These are phyloP conservation scores for Phlyctochytrium bullatum DNA, from an alignment of 192 early-diverging fungal genomes.

Conservation along the genomic window DNA sequence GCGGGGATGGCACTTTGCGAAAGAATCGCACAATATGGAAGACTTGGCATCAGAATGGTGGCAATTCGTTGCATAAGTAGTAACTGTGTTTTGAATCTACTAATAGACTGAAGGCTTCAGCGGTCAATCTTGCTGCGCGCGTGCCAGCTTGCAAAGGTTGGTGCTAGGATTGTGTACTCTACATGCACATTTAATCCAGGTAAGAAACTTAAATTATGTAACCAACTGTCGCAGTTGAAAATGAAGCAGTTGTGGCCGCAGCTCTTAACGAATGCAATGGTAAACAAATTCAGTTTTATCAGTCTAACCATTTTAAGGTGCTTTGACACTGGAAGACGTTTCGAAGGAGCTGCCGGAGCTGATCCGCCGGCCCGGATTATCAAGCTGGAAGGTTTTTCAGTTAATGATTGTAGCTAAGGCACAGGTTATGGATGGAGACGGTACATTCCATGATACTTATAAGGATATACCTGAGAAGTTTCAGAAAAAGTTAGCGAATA, in stretches of 20 bases:
- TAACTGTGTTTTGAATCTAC: background rate
- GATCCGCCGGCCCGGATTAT: constrained; percentile 76
- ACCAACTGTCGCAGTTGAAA: constrained; percentile 59
- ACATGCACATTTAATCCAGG: constrained; percentile 97
- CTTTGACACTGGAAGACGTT: constrained; percentile 85
- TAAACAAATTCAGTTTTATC: constrained; percentile 11
- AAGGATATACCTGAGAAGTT: constrained; percentile 25
- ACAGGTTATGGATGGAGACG: constrained; percentile 70
- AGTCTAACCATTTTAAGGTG: constrained; percentile 38
- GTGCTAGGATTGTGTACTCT: constrained; percentile 93
- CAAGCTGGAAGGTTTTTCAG: constrained; percentile 76
- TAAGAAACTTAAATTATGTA: background rate
- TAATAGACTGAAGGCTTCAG: constrained; percentile 54
- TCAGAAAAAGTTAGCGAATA: constrained; percentile 19
- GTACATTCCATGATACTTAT: constrained; percentile 35
- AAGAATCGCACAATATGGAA: constrained; percentile 94
- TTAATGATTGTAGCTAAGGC: background rate
- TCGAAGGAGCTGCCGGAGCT: constrained; percentile 74
- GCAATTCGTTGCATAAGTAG: constrained; percentile 73
- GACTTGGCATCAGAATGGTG: constrained; percentile 74
- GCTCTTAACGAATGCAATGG: constrained; percentile 62
- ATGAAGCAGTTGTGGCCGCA: constrained; percentile 92
- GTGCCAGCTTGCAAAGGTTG: constrained; percentile 81
- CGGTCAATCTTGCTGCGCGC: constrained; percentile 85
- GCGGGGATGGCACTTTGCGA: constrained; percentile 95